Base-by-base conservation (phyloP, 768 basidiomycete species). In the Vararia minispora region DNA sequence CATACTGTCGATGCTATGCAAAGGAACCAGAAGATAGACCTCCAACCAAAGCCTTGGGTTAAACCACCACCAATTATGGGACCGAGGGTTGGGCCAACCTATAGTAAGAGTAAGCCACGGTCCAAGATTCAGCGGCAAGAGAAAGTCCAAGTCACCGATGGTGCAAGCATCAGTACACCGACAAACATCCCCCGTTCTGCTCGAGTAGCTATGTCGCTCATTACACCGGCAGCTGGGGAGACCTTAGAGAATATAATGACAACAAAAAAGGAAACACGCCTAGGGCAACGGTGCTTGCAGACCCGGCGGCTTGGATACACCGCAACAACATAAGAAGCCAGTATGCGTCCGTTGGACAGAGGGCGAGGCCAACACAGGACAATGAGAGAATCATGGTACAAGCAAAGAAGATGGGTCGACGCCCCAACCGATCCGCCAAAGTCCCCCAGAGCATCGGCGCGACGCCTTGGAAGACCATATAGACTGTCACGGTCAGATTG, bases 241-340 rank as follows among this genome's bases (percentile, higher is more conserved):
- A 23, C 23, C n/a, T n/a, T n/a, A n/a, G n/a, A n/a, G n/a, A n/a
- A n/a, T n/a, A n/a, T n/a, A n/a, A n/a, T n/a, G 17, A 12, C 8
- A 6, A 14, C 22, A 26, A 13, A 11, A 12, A 17, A 6, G 0
- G 17, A 13, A 17, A 50, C 50, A 28, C 51, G 71, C 81, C 81
- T 17, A 87, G 63, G 0, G 81, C 81, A 45, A 85, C 68, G 0
- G 80, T 83, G 41, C 81, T 81, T 0, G 83, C 79, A 5, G 77
- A 82, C 1, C 85, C 84, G 3, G 75, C 68, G 1, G 80, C 76
- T 61, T 88, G 85, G 3, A 87, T 32, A 43, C 79, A 83, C 17
- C 86, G 71, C n/a, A 90, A 65, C 10, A 88, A 44, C 61, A 88
- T 68, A 6, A 89, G 61, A 5, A 84, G 60, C 82, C 81, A 88